Evolutionary conservation across 2,329 filamentous ascomycete genomes (phyloP).

Genomic region (Scytalidium sp.): DNA sequence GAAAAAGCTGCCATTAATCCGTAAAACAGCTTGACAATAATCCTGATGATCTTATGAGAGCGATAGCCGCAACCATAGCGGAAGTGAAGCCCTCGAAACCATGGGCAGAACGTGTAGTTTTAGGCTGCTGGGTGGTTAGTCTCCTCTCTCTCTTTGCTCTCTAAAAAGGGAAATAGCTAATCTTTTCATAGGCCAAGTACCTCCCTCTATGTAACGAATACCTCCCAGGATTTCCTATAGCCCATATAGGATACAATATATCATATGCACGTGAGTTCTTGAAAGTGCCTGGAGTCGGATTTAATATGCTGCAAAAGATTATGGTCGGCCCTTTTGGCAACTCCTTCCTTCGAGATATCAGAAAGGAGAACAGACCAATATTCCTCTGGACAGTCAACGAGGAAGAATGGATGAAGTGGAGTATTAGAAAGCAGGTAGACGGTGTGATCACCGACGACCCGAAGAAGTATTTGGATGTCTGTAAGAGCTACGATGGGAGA

Average conservation of each 20-base stretch:
- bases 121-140: constrained; percentile 78
- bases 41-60: constrained; percentile 65
- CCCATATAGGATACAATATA: constrained; percentile 59
- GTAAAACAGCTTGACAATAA: constrained; percentile 61
- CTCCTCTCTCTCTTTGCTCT: neutral
- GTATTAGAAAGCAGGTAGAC: constrained; percentile 62
- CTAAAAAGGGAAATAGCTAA: neutral
- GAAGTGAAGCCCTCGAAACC: constrained; percentile 46
- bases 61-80: constrained; percentile 62
- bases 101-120: constrained; percentile 72
- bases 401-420: constrained; percentile 76
- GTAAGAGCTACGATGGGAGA: constrained; percentile 31
- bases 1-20: neutral
- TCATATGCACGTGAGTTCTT: constrained; percentile 70
- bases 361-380: constrained; percentile 54
- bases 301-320: constrained; percentile 71
- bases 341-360: constrained; percentile 62
- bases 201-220: constrained; percentile 59
- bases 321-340: constrained; percentile 67
- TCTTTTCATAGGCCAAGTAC: constrained; percentile 54
- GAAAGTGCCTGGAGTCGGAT: constrained; percentile 62
- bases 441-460: constrained; percentile 88
- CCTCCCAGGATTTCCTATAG: constrained; percentile 60
- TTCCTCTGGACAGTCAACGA: constrained; percentile 89
- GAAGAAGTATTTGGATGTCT: constrained; percentile 61